These are phyloP conservation scores for Diutina rugosa DNA, from an alignment of 1,139 yeast genomes.

Conservation along the genomic window DNA sequence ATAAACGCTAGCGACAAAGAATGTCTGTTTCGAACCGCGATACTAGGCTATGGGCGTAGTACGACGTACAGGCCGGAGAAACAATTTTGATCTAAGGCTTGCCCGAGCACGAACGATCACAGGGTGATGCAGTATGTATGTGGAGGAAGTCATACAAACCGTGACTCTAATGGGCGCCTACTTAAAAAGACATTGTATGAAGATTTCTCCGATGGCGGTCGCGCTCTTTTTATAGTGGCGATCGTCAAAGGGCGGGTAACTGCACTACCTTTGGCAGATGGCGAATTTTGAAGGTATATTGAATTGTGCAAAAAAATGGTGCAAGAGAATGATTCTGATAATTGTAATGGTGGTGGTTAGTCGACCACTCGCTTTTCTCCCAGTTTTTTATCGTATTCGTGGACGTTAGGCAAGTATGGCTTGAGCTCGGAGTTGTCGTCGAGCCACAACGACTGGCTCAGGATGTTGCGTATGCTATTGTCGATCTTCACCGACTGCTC, in stretches of 20 bases:
- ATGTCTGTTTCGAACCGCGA: slow-evolving; percentile 68
- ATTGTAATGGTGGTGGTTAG: background rate
- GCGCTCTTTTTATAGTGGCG: background rate
- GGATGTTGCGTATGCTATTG: slow-evolving; percentile 39
- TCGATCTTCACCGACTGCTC: slow-evolving; percentile 44
- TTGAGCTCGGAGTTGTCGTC: slow-evolving; percentile 36
- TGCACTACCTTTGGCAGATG: background rate
- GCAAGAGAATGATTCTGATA: too few species aligned
- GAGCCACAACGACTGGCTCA: slow-evolving; percentile 46
- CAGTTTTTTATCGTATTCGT: slow-evolving; percentile 34
- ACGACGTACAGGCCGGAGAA: slow-evolving; percentile 57
- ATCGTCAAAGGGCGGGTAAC: background rate
- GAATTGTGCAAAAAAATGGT: too few species aligned
- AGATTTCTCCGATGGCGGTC: slow-evolving; percentile 6
- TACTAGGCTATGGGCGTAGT: slow-evolving; percentile 15
- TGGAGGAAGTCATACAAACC: slow-evolving; percentile 41
- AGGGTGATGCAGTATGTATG: slow-evolving; percentile 34
- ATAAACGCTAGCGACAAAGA: slow-evolving; percentile 4
- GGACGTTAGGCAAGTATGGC: slow-evolving; percentile 39
- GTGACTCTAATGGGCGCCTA: slow-evolving; percentile 96
- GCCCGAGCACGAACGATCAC: slow-evolving; percentile 81
- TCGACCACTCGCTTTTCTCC: background rate
- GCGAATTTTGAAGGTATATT: background rate
- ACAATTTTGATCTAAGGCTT: slow-evolving; percentile 57
- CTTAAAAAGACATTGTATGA: slow-evolving; percentile 57